Conservation (phyloP, 768 basidiomycete genomes). For the Termitomyces sp. region DNA sequence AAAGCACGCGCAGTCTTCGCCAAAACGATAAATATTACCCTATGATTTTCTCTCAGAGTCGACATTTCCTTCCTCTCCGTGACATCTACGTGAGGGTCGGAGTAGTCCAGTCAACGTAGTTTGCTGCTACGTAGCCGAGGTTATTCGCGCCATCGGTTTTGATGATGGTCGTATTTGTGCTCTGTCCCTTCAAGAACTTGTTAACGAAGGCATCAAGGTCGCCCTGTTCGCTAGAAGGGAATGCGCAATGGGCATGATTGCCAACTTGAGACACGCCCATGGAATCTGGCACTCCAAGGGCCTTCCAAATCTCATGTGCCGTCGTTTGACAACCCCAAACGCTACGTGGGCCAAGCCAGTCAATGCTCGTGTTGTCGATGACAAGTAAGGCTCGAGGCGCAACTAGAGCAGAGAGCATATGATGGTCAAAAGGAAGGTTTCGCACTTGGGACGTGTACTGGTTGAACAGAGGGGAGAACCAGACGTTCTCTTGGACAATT, state of each 20-base stretch:
- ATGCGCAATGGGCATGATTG: constrained; percentile 48
- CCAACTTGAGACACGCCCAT: constrained; percentile 53
- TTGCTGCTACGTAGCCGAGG: constrained; percentile 28
- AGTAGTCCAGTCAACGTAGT: constrained; percentile 46
- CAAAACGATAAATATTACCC: background rate
- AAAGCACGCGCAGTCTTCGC: background rate
- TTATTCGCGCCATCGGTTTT: constrained; percentile 37
- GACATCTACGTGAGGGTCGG: constrained; percentile 26
- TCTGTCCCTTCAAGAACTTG: constrained; percentile 46
- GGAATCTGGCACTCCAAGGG: constrained; percentile 36
- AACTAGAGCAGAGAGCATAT: constrained; percentile 47
- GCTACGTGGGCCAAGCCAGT: constrained; percentile 49
- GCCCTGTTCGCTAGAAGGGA: constrained; percentile 39
- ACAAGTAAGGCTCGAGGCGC: constrained; percentile 48
- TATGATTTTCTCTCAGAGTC: background rate
- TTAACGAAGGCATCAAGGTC: constrained; percentile 49
- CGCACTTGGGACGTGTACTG: constrained; percentile 38
- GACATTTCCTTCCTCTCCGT: background rate
- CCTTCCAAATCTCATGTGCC: constrained; percentile 44
- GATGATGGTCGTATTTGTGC: constrained; percentile 40
- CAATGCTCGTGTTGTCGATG: constrained; percentile 50
- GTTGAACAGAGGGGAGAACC: constrained; percentile 49
- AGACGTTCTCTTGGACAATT: constrained; percentile 57
- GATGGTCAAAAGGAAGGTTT: constrained; percentile 54
- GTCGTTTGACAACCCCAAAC: constrained; percentile 47